Conservation (phyloP, 2,329 filamentous ascomycete genomes). For the Penicillium sp. region DNA sequence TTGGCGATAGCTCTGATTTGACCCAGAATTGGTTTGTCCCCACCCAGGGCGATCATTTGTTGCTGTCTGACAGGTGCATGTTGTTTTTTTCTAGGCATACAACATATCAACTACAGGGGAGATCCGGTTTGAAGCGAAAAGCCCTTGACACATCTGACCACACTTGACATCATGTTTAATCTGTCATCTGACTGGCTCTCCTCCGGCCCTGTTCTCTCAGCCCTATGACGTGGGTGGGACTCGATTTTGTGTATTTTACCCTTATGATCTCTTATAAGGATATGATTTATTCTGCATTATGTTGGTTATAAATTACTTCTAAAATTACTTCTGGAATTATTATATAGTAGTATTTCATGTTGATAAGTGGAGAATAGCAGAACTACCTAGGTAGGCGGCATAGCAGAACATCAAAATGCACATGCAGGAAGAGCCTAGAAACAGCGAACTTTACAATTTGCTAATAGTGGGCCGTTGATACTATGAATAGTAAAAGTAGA, state of each 20-base stretch:
- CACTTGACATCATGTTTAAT: slow-evolving; percentile 1
- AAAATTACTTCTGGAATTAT: background rate
- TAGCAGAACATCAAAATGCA: background rate
- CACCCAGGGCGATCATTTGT: slow-evolving; percentile 12
- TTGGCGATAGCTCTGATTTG: background rate
- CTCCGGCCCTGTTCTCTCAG: slow-evolving; percentile 9
- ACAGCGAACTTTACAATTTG: background rate
- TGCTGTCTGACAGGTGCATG: slow-evolving; percentile 1
- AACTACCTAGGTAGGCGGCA: background rate
- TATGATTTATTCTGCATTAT: too few relatives aligned
- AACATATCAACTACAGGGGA: background rate
- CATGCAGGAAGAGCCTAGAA: background rate
- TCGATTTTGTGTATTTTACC: background rate
- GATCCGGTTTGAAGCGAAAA: background rate
- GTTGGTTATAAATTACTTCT: background rate
- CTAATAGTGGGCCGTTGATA: background rate
- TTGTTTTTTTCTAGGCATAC: background rate
- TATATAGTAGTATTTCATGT: background rate
- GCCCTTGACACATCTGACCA: background rate
- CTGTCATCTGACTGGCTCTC: slow-evolving; percentile 2
- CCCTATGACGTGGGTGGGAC: slow-evolving; percentile 21
- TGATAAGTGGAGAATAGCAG: background rate
- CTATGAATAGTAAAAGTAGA: slow-evolving; percentile 1
- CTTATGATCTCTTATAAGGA: background rate
- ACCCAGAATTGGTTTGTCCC: background rate